Evolutionary conservation across 768 basidiomycete species (phyloP).

Genomic region (Leccinum rimulosum): DNA sequence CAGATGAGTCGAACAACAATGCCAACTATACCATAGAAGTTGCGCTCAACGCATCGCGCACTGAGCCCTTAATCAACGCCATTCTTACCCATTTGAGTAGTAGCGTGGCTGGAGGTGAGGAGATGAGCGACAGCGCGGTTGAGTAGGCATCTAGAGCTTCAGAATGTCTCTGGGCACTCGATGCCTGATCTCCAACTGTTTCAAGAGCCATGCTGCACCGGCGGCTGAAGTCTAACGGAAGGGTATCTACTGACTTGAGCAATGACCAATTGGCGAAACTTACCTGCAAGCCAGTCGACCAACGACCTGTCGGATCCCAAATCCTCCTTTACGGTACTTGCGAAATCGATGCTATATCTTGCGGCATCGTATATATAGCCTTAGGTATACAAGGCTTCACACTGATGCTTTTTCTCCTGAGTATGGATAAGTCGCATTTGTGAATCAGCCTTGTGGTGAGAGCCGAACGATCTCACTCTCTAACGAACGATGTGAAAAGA

Average conservation of each 20-base stretch:
- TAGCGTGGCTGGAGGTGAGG: not conserved
- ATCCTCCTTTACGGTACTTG: not conserved
- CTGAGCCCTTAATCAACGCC: not conserved
- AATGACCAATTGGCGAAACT: not conserved
- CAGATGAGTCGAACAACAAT: not conserved
- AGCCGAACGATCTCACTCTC: no score
- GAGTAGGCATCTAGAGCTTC: constrained; percentile 1
- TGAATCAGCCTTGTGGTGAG: no score
- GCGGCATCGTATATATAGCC: constrained; percentile 2
- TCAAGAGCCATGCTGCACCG: not conserved
- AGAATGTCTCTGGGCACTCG: not conserved
- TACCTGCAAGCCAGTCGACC: constrained; percentile 8
- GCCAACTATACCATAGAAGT: not conserved
- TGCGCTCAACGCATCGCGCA: not conserved
- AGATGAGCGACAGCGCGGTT: not conserved
- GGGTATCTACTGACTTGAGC: not conserved
- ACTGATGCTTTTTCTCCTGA: constrained; percentile 5
- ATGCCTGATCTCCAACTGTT: not conserved
- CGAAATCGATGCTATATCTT: not conserved
- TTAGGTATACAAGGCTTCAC: constrained; percentile 1
- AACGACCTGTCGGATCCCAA: not conserved
- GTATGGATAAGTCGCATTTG: not conserved
- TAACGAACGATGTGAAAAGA: no score
- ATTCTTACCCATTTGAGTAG: not conserved
- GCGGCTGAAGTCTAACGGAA: not conserved